Base-by-base conservation (phyloP, 2,329 filamentous ascomycete species). In the Aureobasidium sp. region DNA sequence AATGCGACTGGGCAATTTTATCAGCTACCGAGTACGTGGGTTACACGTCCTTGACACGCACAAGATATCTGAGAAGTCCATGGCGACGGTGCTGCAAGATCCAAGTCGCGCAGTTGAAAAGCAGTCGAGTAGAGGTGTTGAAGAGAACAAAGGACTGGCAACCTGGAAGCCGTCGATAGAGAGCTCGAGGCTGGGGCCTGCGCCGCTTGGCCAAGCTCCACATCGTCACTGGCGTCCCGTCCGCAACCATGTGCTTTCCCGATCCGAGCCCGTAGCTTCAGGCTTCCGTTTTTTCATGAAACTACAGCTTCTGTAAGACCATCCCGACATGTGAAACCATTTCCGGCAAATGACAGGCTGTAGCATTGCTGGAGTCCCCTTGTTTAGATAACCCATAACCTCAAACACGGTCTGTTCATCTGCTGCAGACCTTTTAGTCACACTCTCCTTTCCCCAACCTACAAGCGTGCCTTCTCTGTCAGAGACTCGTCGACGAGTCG, bases 1-100 rank as follows among this genome's bases (percentile, higher is more conserved):
- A 73, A 97, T 85, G 73, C 94, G 94, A 80, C 94, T 97, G 74
- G 64, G 22, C 42, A 27, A 5, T 64, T 68, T 15, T 31, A 17
- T 56, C 31, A 62, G 52, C 52, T 45, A 22, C 27, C 12, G 14
- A 17, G n/a, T 37, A 44, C 9, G 11, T 17, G 3, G 5, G 27
- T 24, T 7, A n/a, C 9, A 6, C 12, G 12, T 35, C 5, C 14
- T 33, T 33, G 31, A 8, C 31, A 57, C 53, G 15, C 82, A 95
- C 91, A 96, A 95, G 75, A 86, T 87, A 78, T 96, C 91, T 66
- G 90, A 93, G 80, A 91, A 90, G 77, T 96, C 91, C 91, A 96
- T 96, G 68, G 73, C 80, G 72, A 17, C 35, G 57, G 19, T 50
- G 35, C 15, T 48, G 15, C n/a, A 19, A 9, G 15, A 24, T 35